Percentiles rank a stretch among this genome's conserved stretches.
phyloP scores from a whole-genome alignment of 192 early-diverging fungal genomes.

The Backusella morwellensis region DNA sequence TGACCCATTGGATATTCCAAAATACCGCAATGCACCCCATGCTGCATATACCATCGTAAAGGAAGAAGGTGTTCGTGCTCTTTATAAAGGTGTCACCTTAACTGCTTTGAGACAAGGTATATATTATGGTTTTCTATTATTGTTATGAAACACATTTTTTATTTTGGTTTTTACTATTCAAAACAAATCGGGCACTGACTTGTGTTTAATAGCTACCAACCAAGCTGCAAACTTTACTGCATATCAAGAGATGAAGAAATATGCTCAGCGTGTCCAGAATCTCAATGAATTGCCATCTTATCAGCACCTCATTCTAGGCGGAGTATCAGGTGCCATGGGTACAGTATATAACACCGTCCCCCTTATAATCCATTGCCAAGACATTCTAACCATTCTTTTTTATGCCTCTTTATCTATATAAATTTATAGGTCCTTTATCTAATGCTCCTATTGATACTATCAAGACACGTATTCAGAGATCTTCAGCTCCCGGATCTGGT shows the following conservation, averaged over 20 bases:
- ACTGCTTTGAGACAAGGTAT: constrained; percentile 88
- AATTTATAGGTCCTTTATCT: constrained; percentile 71
- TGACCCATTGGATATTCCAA: constrained; percentile 93
- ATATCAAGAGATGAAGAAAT: constrained; percentile 89
- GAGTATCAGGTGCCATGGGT: constrained; percentile 81
- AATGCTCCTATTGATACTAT: constrained; percentile 98
- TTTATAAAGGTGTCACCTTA: constrained; percentile 92
- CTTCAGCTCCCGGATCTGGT: constrained; percentile 64
- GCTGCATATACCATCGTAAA: constrained; percentile 87
- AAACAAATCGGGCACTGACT: not conserved
- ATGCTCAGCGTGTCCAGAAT: constrained; percentile 66
- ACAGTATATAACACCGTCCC: not conserved
- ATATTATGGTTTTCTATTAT: not conserved
- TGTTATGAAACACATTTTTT: not conserved
- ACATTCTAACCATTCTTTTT: not conserved
- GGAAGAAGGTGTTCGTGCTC: constrained; percentile 83
- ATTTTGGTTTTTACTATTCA: not conserved
- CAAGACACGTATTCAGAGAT: constrained; percentile 96
- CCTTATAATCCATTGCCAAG: not conserved
- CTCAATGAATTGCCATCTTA: constrained; percentile 76
- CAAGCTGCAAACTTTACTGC: constrained; percentile 98
- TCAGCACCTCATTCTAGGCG: constrained; percentile 86
- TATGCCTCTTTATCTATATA: not conserved
- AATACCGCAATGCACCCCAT: constrained; percentile 93
- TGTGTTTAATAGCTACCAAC: constrained; percentile 69